A percentile compares a stretch with the other conserved stretches of the same genome.
These are phyloP conservation scores for Fusarium sp. DNA, from an alignment of 2,329 filamentous ascomycete species.

Conservation along the genomic window DNA sequence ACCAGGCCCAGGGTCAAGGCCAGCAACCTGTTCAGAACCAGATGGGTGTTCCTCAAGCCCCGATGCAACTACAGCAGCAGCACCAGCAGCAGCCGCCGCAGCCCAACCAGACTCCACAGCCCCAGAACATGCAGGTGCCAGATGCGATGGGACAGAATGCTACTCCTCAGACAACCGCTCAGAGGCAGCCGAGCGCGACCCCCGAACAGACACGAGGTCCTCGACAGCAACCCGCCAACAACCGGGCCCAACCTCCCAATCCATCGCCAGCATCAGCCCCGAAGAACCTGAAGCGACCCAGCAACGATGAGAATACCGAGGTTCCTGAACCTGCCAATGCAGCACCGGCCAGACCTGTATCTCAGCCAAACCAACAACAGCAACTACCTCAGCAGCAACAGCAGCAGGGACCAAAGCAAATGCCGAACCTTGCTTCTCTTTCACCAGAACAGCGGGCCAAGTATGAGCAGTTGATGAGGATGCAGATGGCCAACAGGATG, in stretches of 20 bases:
- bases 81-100: slow-evolving; percentile 58
- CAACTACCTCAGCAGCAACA: slow-evolving; percentile 13
- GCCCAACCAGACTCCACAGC: slow-evolving; percentile 49
- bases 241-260: slow-evolving; percentile 49
- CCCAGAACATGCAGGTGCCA: slow-evolving; percentile 50
- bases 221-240: slow-evolving; percentile 44
- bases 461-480: slow-evolving; percentile 53
- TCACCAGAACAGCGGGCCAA: slow-evolving; percentile 57
- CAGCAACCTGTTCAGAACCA: slow-evolving; percentile 50
- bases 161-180: slow-evolving; percentile 42
- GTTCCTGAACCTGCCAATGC: slow-evolving; percentile 34
- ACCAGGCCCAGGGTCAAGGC: slow-evolving; percentile 43
- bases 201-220: slow-evolving; percentile 40
- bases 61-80: slow-evolving; percentile 60
- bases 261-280: slow-evolving; percentile 51
- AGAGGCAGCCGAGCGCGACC: slow-evolving; percentile 45
- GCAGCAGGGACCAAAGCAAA: slow-evolving; percentile 29
- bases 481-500: slow-evolving; percentile 41
- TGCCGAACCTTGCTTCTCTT: slow-evolving; percentile 52
- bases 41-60: slow-evolving; percentile 58
- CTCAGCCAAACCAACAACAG: slow-evolving; percentile 40
- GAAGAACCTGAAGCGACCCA: slow-evolving; percentile 64
- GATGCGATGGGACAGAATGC: slow-evolving; percentile 57
- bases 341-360: slow-evolving; percentile 31
- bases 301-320: slow-evolving; percentile 57